Percentiles rank a stretch among this genome's conserved stretches.
Conservation (phyloP, 768 basidiomycete species). For the Boletellus sp. region DNA sequence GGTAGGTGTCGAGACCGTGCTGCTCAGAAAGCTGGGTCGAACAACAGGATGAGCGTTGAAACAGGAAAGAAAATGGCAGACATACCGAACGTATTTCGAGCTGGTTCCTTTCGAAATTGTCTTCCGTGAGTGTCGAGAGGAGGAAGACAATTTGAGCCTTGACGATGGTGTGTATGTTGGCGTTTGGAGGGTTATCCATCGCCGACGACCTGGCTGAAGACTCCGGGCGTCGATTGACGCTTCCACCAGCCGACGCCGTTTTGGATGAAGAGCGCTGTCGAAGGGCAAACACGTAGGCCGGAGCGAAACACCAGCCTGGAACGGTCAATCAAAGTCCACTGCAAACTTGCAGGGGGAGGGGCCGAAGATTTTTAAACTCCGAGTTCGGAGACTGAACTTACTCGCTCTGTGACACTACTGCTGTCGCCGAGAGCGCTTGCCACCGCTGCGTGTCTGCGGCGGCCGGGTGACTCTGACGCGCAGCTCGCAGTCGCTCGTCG, state of each 20-base stretch:
- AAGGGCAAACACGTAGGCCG: constrained; percentile 34
- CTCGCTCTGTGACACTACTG: not conserved
- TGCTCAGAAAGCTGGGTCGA: constrained; percentile 82
- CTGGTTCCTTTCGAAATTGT: constrained; percentile 93
- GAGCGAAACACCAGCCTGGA: constrained; percentile 31
- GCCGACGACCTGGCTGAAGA: constrained; percentile 73
- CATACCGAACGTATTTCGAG: constrained; percentile 91
- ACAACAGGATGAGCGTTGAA: constrained; percentile 13
- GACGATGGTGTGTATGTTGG: constrained; percentile 89
- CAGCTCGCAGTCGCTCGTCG: too few relatives aligned
- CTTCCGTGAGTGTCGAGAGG: constrained; percentile 92
- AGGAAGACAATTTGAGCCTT: constrained; percentile 98
- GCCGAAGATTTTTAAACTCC: constrained; percentile 16
- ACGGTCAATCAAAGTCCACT: constrained; percentile 20
- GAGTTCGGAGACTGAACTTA: constrained; percentile 18
- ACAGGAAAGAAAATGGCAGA: constrained; percentile 20
- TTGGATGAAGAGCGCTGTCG: constrained; percentile 35
- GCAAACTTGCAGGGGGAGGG: constrained; percentile 16
- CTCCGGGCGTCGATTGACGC: constrained; percentile 66
- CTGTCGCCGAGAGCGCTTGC: too few relatives aligned
- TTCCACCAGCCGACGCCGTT: constrained; percentile 72
- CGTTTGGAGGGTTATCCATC: constrained; percentile 82
- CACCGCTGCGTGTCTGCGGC: too few relatives aligned
- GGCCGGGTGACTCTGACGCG: too few relatives aligned
- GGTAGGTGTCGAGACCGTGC: constrained; percentile 94